Evolutionary conservation across 2,329 filamentous ascomycete species (phyloP), one percentile per base, ranked within the genome.

Genomic region (Xylariaceae sp.): DNA sequence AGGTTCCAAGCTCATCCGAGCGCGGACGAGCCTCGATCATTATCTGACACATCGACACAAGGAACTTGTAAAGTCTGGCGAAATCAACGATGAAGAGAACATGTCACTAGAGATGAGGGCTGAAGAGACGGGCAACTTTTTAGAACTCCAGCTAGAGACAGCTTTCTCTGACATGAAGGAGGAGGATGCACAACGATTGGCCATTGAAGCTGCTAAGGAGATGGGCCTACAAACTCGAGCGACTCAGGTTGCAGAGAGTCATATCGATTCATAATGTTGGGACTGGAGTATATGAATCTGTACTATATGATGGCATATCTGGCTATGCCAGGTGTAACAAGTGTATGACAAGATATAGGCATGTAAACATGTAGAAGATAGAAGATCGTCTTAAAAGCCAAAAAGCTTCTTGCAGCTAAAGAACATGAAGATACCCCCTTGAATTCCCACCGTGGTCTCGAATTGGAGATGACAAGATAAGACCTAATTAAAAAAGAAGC

Each of bases 1-100:
- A 52, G 71, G 78, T 23, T 70, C 70, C 19, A 75, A 75, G 56
- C 73, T 83, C 17, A 71, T 80, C 34, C 62, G 67, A 12, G 76
- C 76, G 3, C 78, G 78, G 65, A 71, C 71, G n/a, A 68, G 71
- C 17, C 72, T 82, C 53, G 79, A 82, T 47, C 59, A 68, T 21
- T 72, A 69, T 49, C 67, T 81, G 17, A 60, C 68, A 28, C 62
- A 62, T 53, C 67, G 68, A 29, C 60, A 66, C 21, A 34, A 53
- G 23, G 64, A 66, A 53, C 59, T 70, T 19, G 62, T 65, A 59
- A 14, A 57, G 60, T 61, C 60, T 8, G 67, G 65, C 3, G 68
- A 71, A 11, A 71, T 79, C 46, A 16, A 59, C 17, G 29, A 59
- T 4, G 63, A 39, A 9, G 68, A 73, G 4, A 67, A 71, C 14